phyloP scores from a whole-genome alignment of 2,329 filamentous ascomycete genomes.

The Diaporthe sp. region DNA sequence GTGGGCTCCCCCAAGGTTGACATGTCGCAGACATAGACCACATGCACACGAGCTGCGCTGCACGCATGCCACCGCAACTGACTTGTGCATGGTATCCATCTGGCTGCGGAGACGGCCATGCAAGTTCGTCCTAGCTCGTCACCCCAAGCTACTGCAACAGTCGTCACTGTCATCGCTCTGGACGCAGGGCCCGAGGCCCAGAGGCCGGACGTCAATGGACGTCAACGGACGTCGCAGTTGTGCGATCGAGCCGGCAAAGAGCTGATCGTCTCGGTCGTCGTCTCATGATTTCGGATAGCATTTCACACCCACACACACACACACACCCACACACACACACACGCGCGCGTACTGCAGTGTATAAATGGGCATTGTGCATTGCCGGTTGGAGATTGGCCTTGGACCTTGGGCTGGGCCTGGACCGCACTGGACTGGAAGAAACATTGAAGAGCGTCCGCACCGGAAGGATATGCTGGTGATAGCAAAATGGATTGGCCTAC shows the following conservation, averaged over 20 bases:
- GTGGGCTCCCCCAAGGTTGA: slow-evolving; percentile 16
- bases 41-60: slow-evolving; percentile 1
- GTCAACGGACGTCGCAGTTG: background rate
- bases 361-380: background rate
- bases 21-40: slow-evolving; percentile 15
- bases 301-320: background rate
- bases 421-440: background rate
- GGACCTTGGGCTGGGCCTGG: background rate
- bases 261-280: slow-evolving; percentile 14
- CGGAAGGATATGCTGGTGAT: background rate
- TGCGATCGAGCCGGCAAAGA: slow-evolving; percentile 16
- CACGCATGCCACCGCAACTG: background rate
- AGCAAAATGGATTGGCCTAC: background rate
- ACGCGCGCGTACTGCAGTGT: background rate
- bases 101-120: slow-evolving; percentile 25
- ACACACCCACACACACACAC: background rate
- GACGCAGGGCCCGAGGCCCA: slow-evolving; percentile 20
- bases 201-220: background rate
- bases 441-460: background rate
- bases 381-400: background rate
- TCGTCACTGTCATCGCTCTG: slow-evolving; percentile 24
- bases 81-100: slow-evolving; percentile 17
- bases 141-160: slow-evolving; percentile 24
- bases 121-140: slow-evolving; percentile 25
- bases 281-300: slow-evolving; percentile 18